Base-by-base conservation (phyloP, 2,329 filamentous ascomycete genomes). In the Alternaria solani region DNA sequence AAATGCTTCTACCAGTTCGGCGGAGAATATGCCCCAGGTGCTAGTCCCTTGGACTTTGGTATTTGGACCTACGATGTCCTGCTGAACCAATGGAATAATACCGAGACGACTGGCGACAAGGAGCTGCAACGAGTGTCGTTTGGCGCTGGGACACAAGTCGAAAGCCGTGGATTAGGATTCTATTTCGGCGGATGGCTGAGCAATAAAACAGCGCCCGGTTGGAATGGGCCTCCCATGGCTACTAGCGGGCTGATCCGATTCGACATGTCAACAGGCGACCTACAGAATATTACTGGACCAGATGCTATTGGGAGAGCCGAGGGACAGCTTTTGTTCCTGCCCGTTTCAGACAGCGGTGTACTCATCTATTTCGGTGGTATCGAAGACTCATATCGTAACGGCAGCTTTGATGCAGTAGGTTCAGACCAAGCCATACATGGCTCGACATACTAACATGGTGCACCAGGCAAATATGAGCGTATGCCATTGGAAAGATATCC, bases 101-200 rank as follows among this genome's bases (percentile, higher is more conserved):
- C 84, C 1, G 57, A 80, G 72, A 59, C 80, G 76, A 53, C 72
- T 71, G 72, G 71, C 43, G 70, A 70, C 38, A 67, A 69, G 14
- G 61, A 53, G 3, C 80, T 87, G 47, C 72, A 79, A 44, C 77
- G 84, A 7, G 80, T 86, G 2, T 83, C 86, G 6, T 88, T 84
- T 60, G 88, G 87, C 11, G 86, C 86, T 14, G 85, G 86, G 12
- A 81, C 84, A 9, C 82, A 84, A 2, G 81, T 88, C 9, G 81
- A 87, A 5, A 80, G 82, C 38, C 79, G 82, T 2, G 87, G 85
- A 11, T 78, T 85, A 58, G 87, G 84, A 2, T 90, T 85, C 68
- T 88, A 89, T 70, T 85, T 87, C 62, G 88, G 88, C 43, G 88
- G 88, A 41, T 90, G 85, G 83, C 78, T 86, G 58, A 88, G 83